Evolutionary conservation across 352 stramenopile species (phyloP).

Genomic region (Aphanomyces stellatus): DNA sequence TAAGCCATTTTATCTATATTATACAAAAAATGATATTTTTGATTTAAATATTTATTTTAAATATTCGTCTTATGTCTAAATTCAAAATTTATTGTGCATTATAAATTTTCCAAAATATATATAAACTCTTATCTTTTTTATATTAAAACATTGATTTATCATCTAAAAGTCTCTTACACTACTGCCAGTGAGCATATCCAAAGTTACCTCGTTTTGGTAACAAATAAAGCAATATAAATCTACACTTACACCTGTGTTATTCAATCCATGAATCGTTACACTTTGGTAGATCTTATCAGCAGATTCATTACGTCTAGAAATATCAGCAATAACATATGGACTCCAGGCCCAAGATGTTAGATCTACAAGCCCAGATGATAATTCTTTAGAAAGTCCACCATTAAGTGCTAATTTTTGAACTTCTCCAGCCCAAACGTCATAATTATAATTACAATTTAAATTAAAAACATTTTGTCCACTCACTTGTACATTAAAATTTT

Average conservation of each 20-base stretch:
- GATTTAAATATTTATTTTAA: not conserved
- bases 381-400: not conserved
- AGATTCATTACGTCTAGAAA: not conserved
- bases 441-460: not conserved
- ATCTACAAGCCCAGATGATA: not conserved
- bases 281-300: not conserved
- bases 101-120: not conserved
- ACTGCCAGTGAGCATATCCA: not conserved
- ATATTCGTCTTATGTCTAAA: too few relatives aligned
- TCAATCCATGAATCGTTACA: not conserved
- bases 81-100: not conserved
- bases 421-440: not conserved
- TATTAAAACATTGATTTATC: not conserved
- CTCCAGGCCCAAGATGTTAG: not conserved
- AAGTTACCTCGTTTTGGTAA: not conserved
- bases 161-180: not conserved
- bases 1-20: not conserved
- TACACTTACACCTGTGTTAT: not conserved
- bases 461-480: not conserved
- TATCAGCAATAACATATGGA: not conserved
- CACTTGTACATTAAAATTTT: not conserved
- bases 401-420: not conserved
- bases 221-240: not conserved
- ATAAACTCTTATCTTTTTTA: not conserved
- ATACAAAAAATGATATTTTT: not conserved